Conservation (phyloP, 768 basidiomycete species). For the Trametes sanguinea region DNA sequence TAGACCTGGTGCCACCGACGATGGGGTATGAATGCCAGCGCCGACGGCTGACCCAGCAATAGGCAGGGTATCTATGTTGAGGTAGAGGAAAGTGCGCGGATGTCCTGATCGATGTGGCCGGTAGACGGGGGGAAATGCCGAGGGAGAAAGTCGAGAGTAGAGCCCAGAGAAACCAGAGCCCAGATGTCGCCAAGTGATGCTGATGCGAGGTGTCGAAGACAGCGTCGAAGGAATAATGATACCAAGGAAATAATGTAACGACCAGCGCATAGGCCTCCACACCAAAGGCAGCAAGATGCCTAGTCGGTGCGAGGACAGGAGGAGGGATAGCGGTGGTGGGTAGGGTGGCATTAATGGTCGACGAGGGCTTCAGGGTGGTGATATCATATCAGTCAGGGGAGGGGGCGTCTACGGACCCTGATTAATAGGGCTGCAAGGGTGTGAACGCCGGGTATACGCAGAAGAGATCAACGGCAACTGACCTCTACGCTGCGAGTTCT, state of each 20-base stretch:
- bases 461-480: constrained; percentile 22
- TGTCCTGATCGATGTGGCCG: constrained; percentile 43
- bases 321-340: constrained; percentile 16
- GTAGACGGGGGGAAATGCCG: constrained; percentile 33
- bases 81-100: constrained; percentile 24
- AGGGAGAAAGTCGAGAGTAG: constrained; percentile 21
- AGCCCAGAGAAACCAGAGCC: constrained; percentile 21
- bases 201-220: constrained; percentile 24
- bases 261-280: constrained; percentile 22
- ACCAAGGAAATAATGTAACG: constrained; percentile 31
- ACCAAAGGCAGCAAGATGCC: constrained; percentile 25
- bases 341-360: constrained; percentile 33
- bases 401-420: constrained; percentile 41
- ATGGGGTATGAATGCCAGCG: constrained; percentile 52
- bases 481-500: constrained; percentile 46
- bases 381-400: constrained; percentile 30
- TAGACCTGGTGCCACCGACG: constrained; percentile 30
- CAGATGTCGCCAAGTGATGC: constrained; percentile 15
- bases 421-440: constrained; percentile 36
- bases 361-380: constrained; percentile 31
- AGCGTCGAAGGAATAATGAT: constrained; percentile 49
- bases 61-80: constrained; percentile 33
- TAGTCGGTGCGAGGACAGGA: constrained; percentile 20
- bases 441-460: not conserved
- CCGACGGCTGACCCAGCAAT: constrained; percentile 37